Conservation (phyloP, 2,329 filamentous ascomycete species). For the Aspergillus sp. region DNA sequence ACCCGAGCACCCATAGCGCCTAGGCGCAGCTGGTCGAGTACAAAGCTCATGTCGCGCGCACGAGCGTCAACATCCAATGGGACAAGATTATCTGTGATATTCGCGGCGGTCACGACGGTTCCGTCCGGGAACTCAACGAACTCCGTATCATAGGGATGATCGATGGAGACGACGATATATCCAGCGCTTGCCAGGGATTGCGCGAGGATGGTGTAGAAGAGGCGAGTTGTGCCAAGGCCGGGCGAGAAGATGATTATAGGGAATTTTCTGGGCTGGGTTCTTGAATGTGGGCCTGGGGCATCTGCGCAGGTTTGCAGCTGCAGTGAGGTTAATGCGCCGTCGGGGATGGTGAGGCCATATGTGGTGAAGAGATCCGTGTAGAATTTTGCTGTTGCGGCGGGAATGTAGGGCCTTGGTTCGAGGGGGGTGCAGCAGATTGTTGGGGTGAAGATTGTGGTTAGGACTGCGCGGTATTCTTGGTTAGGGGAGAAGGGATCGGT, state of each 20-base stretch:
- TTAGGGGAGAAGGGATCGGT: slow-evolving; percentile 33
- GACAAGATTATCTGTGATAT: slow-evolving; percentile 18
- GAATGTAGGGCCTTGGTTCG: slow-evolving; percentile 30
- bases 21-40: slow-evolving; percentile 21
- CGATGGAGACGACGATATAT: slow-evolving; percentile 40
- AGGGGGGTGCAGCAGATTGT: slow-evolving; percentile 17
- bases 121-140: slow-evolving; percentile 41
- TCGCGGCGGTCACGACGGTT: slow-evolving; percentile 15
- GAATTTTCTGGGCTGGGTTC: slow-evolving; percentile 5
- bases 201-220: slow-evolving; percentile 36
- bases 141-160: slow-evolving; percentile 42
- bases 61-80: slow-evolving; percentile 15
- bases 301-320: slow-evolving; percentile 26
- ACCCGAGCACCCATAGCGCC: too few relatives aligned
- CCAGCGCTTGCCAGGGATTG: slow-evolving; percentile 40
- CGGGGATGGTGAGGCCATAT: slow-evolving; percentile 29
- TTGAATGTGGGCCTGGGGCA: slow-evolving; percentile 10
- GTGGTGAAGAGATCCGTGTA: slow-evolving; percentile 23
- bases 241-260: slow-evolving; percentile 42
- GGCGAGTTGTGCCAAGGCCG: slow-evolving; percentile 31
- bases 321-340: slow-evolving; percentile 29
- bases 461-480: slow-evolving; percentile 25
- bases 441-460: slow-evolving; percentile 36
- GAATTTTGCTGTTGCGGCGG: slow-evolving; percentile 33
- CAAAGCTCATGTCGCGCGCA: slow-evolving; percentile 21